A percentile compares a stretch with the other conserved stretches of the same genome.
Conservation (phyloP, 192 early-diverging fungal species). For the Rhizophagus prolifer region DNA sequence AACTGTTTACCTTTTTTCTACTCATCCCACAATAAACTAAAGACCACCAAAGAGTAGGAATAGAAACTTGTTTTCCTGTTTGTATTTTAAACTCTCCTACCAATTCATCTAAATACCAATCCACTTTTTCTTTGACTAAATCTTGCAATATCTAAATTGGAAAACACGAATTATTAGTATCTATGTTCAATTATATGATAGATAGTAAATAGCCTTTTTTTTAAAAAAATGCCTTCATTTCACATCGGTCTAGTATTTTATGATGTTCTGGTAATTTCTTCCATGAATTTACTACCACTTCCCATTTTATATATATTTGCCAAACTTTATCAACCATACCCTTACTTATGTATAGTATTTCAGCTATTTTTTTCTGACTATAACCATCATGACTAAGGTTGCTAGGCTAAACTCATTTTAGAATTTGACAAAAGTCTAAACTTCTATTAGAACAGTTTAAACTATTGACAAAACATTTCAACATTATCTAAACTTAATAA, state of each 20-base stretch:
- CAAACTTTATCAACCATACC: no score
- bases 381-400: no score
- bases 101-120: constrained; percentile 22
- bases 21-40: constrained; percentile 5
- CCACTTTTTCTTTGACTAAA: constrained; percentile 3
- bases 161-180: neutral
- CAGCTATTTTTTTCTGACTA: no score
- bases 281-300: neutral
- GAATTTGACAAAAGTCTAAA: no score
- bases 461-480: no score
- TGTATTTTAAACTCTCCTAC: neutral
- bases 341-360: no score
- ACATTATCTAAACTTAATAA: no score
- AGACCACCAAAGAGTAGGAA: neutral
- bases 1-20: neutral
- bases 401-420: no score
- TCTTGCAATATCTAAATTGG: neutral
- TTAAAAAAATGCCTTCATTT: no score
- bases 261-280: neutral
- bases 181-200: no score
- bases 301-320: neutral
- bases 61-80: constrained; percentile 1
- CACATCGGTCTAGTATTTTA: neutral
- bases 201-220: no score
- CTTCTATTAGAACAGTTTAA: no score